Base-by-base conservation (phyloP, 139 green algal species). In the Picochlorum sp. region DNA sequence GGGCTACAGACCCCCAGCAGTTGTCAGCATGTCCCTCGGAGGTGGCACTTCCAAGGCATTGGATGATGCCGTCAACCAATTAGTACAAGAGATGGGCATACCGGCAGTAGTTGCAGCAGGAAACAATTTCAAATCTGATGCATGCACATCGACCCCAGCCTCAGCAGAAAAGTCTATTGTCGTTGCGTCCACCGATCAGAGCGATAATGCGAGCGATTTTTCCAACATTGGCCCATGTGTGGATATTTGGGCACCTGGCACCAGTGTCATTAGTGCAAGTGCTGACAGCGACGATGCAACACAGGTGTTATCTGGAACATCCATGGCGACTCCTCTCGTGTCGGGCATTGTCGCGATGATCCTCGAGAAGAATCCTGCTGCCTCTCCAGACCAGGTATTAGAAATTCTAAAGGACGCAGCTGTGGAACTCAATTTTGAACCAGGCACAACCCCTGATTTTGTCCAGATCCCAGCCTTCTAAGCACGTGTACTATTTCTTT, bases 221-320 rank as follows among this genome's bases (percentile, higher is more conserved):
- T 81, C 66, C 51, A 86, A 89, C 59, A 49, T 84, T 18, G 82
- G 82, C 22, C 36, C 52, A 18, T 90, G 82, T 57, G 50, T 90
- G n/a, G 74, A 73, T 61, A 64, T 85, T 12, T 78, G 83, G 44
- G 82, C 74, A 0, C 82, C 81, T 2, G 82, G 82, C 2, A 51
- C 53, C 3, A 25, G 51, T 4, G 40, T 77, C 14, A 22, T 58
- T 7, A 54, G 37, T 7, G 65, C 57, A 3, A 39, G 49, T 8
- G 64, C 9, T 40, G n/a, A 7, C 16, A 20, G 0, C 18, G 49
- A 66, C 24, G n/a, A 31, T 0, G 30, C 30, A 7, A 20, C 20
- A 5, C 18, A 33, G 32, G 20, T 56, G 2, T 45, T 81, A 50
- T 55, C 20, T 5, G 74, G 74, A 1, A 81, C 74, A 4, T 77